Percentiles rank a stretch among this genome's conserved stretches.
These are phyloP conservation scores for Remersonia thermophila DNA, from an alignment of 2,329 filamentous ascomycete species.

Conservation along the genomic window DNA sequence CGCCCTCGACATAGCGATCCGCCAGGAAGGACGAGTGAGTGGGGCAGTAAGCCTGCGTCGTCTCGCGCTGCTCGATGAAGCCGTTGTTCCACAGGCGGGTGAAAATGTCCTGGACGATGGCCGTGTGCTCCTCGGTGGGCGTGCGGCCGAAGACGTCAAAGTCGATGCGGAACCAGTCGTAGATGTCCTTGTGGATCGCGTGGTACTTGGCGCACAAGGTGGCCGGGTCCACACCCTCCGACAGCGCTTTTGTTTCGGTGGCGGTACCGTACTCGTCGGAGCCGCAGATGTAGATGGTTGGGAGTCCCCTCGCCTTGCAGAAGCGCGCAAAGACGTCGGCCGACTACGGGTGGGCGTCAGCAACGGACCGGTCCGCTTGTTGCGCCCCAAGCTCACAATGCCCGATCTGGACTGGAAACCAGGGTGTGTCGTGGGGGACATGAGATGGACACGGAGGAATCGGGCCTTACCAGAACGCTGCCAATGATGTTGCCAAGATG, in stretches of 20 bases:
- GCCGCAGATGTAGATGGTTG: constrained; percentile 76
- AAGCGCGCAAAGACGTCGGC: constrained; percentile 80
- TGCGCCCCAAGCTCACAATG: background rate
- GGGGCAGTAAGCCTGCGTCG: constrained; percentile 83
- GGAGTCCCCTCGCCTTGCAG: constrained; percentile 66
- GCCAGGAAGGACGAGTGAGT: constrained; percentile 64
- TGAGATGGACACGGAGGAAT: background rate
- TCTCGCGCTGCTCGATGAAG: constrained; percentile 75
- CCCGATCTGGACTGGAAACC: background rate
- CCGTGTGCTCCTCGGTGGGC: constrained; percentile 75
- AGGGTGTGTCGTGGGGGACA: constrained; percentile 1
- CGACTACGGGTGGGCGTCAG: constrained; percentile 28
- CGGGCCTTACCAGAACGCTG: constrained; percentile 48
- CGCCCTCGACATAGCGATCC: constrained; percentile 76
- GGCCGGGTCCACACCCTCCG: constrained; percentile 70
- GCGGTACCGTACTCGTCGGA: constrained; percentile 92
- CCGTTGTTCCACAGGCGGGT: constrained; percentile 76
- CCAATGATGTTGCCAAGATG: constrained; percentile 85
- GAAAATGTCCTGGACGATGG: constrained; percentile 90
- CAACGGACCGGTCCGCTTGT: background rate
- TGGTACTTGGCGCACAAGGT: constrained; percentile 90
- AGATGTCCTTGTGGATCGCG: constrained; percentile 77
- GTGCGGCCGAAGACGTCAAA: constrained; percentile 95
- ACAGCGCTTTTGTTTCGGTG: constrained; percentile 88
- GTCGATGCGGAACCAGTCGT: constrained; percentile 89